Percentiles rank a stretch among this genome's conserved stretches.
Conservation (phyloP, 176 grass and related monocot genomes). For the Carex littledalei region DNA sequence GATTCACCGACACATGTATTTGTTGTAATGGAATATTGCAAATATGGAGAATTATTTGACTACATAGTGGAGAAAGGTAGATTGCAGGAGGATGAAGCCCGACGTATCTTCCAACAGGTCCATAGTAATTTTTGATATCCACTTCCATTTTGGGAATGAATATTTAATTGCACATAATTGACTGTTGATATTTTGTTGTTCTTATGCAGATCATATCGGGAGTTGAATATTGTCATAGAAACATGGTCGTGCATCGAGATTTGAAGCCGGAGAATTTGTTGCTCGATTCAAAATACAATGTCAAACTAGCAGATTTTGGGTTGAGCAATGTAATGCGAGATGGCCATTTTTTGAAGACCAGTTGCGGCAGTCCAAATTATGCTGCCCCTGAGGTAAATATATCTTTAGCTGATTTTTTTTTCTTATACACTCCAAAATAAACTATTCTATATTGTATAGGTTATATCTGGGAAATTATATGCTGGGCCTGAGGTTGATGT, state of each 20-base stretch:
- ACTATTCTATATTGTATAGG: slow-evolving; percentile 33
- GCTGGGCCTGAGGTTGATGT: slow-evolving; percentile 98
- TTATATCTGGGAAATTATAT: slow-evolving; percentile 91
- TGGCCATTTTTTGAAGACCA: slow-evolving; percentile 98
- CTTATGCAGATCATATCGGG: slow-evolving; percentile 85
- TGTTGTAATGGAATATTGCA: slow-evolving; percentile 93
- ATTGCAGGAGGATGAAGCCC: slow-evolving; percentile 84
- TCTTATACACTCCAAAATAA: slow-evolving; percentile 17
- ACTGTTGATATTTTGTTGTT: slow-evolving; percentile 7
- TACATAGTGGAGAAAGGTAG: slow-evolving; percentile 90
- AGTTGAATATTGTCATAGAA: slow-evolving; percentile 96
- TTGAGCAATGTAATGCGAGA: slow-evolving; percentile 98
- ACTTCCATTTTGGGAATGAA: slow-evolving; percentile 6
- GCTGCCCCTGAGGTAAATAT: slow-evolving; percentile 85
- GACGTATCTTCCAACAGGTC: slow-evolving; percentile 88
- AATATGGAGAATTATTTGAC: slow-evolving; percentile 83
- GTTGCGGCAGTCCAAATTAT: slow-evolving; percentile 97
- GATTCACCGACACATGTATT: slow-evolving; percentile 77
- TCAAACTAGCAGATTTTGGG: slow-evolving; percentile 96
- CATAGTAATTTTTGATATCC: not conserved
- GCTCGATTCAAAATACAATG: slow-evolving; percentile 90
- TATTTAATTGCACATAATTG: slow-evolving; percentile 6
- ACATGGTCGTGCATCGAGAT: slow-evolving; percentile 98
- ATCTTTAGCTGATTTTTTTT: slow-evolving; percentile 3
- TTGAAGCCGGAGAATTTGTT: slow-evolving; percentile 91